Conservation (phyloP, 2,329 filamentous ascomycete genomes). For the Pestalotiopsis sp. region DNA sequence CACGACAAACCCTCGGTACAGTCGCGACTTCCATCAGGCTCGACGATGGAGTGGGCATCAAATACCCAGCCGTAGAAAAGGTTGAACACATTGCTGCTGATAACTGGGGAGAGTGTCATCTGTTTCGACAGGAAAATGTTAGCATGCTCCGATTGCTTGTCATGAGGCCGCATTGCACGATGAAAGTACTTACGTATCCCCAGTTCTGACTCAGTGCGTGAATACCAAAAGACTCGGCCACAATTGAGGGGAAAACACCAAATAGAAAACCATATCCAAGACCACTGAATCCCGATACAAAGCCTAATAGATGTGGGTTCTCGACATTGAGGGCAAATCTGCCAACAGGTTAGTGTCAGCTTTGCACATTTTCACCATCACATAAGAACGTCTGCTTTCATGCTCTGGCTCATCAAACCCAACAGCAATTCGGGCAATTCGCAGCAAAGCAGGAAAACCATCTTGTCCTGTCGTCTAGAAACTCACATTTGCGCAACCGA, state of each 20-base stretch:
- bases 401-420: not conserved
- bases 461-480: not conserved
- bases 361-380: not conserved
- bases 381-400: not conserved
- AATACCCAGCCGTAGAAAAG: constrained; percentile 85
- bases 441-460: not conserved
- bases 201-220: constrained; percentile 91
- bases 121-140: constrained; percentile 40
- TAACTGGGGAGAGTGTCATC: constrained; percentile 86
- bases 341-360: not conserved
- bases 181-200: constrained; percentile 50
- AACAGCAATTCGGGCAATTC: not conserved
- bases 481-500: constrained; percentile 71
- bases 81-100: constrained; percentile 92
- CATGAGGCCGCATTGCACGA: not conserved
- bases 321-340: constrained; percentile 66
- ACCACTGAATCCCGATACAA: constrained; percentile 83
- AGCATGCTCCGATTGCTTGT: not conserved
- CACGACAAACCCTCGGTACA: constrained; percentile 80
- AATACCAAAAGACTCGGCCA: constrained; percentile 89
- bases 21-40: constrained; percentile 68
- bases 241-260: constrained; percentile 87
- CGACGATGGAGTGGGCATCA: constrained; percentile 75
- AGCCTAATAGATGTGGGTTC: constrained; percentile 75
- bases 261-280: constrained; percentile 93